Percentiles rank a stretch among this genome's conserved stretches.
phyloP scores from a whole-genome alignment of 108 stramenopile genomes.

The Cyclotella cryptica region DNA sequence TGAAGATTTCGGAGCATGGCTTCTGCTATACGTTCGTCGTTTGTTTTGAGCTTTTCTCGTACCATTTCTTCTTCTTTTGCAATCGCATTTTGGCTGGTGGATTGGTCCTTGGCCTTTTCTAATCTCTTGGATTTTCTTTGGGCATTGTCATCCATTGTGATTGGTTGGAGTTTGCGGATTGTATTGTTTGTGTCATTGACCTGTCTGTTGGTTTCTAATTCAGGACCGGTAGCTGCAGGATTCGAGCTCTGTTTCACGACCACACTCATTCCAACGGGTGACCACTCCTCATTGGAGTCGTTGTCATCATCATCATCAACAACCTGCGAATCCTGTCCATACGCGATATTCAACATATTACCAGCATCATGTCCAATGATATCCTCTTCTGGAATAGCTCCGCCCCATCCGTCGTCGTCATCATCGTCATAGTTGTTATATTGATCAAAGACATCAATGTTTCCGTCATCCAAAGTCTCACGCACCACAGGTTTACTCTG shows the following conservation, averaged over 20 bases:
- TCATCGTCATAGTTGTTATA: slow-evolving; percentile 31
- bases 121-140: slow-evolving; percentile 20
- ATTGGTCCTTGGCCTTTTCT: not conserved
- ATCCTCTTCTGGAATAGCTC: slow-evolving; percentile 34
- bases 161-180: slow-evolving; percentile 32
- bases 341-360: not conserved
- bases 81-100: slow-evolving; percentile 9
- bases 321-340: not conserved
- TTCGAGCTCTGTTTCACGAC: slow-evolving; percentile 17
- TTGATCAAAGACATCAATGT: slow-evolving; percentile 5
- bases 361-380: slow-evolving; percentile 30
- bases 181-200: not conserved
- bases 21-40: slow-evolving; percentile 48
- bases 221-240: not conserved
- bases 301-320: slow-evolving; percentile 19
- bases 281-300: slow-evolving; percentile 36
- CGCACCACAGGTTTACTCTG: not conserved
- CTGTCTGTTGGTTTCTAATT: slow-evolving; percentile 4
- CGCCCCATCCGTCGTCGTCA: slow-evolving; percentile 40
- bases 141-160: slow-evolving; percentile 34
- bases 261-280: slow-evolving; percentile 42
- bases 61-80: slow-evolving; percentile 27
- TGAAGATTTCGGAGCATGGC: slow-evolving; percentile 50
- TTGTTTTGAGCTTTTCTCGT: slow-evolving; percentile 41
- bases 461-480: slow-evolving; percentile 1